phyloP scores from a whole-genome alignment of 2,329 filamentous ascomycete genomes.

The Alternaria panax region DNA sequence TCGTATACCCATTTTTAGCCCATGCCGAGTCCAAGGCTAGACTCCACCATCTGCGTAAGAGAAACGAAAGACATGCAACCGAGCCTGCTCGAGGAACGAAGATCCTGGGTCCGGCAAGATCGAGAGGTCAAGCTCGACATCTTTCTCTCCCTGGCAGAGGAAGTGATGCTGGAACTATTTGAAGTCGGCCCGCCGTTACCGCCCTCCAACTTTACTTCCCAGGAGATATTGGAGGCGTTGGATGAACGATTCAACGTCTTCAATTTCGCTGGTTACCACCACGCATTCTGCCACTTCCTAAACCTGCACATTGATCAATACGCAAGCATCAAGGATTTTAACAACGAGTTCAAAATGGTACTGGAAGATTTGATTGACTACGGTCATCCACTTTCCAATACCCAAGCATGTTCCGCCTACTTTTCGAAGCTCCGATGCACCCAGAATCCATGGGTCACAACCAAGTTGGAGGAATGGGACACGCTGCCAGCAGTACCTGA shows the following conservation, averaged over 20 bases:
- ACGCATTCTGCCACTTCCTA: slow-evolving; percentile 48
- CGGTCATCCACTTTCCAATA: slow-evolving; percentile 43
- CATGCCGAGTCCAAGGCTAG: slow-evolving; percentile 41
- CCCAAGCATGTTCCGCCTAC: slow-evolving; percentile 48
- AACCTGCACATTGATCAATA: slow-evolving; percentile 49
- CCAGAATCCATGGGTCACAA: slow-evolving; percentile 48
- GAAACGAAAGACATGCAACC: slow-evolving; percentile 36
- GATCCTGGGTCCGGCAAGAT: slow-evolving; percentile 46
- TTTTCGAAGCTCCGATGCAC: slow-evolving; percentile 49
- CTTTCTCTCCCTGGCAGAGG: slow-evolving; percentile 46
- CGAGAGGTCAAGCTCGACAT: slow-evolving; percentile 48
- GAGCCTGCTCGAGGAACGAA: slow-evolving; percentile 43
- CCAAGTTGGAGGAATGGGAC: slow-evolving; percentile 44
- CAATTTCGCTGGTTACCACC: slow-evolving; percentile 47
- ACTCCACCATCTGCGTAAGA: slow-evolving; percentile 23
- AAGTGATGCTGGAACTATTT: slow-evolving; percentile 49
- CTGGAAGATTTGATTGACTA: slow-evolving; percentile 46
- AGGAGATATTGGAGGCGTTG: slow-evolving; percentile 43
- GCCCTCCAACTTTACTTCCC: slow-evolving; percentile 40
- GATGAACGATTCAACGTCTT: slow-evolving; percentile 39
- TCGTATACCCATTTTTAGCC: no score
- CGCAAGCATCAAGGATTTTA: slow-evolving; percentile 43
- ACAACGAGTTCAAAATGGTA: slow-evolving; percentile 42
- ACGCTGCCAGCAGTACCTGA: slow-evolving; percentile 26
- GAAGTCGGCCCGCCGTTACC: slow-evolving; percentile 46